Evolutionary conservation across 345 rosid genomes (phyloP).

Genomic region (Mallotus nudiflorus): DNA sequence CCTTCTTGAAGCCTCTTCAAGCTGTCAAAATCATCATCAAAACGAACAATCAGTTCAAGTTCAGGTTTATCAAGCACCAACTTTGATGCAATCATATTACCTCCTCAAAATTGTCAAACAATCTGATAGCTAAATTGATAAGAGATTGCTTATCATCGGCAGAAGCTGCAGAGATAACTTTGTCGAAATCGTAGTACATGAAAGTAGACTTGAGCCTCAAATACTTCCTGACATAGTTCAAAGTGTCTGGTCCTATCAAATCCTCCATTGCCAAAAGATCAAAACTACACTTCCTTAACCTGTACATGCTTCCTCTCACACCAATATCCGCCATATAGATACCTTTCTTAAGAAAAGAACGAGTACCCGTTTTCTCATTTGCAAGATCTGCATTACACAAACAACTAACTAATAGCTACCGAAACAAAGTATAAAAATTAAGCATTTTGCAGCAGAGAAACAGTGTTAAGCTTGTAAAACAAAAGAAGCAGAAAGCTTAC

Average conservation of each 20-base stretch:
- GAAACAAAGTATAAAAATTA: background rate
- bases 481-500: conserved; percentile 40
- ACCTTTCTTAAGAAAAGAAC: conserved; percentile 62
- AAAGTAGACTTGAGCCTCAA: conserved; percentile 71
- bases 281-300: conserved; percentile 71
- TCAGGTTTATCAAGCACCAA: background rate
- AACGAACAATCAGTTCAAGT: background rate
- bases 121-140: conserved; percentile 69
- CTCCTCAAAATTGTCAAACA: conserved; percentile 80
- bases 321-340: conserved; percentile 66
- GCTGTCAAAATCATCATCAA: conserved; percentile 40
- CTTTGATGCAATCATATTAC: conserved; percentile 23
- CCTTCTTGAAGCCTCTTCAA: conserved; percentile 64
- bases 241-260: conserved; percentile 72
- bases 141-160: conserved; percentile 63
- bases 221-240: conserved; percentile 74
- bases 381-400: conserved; percentile 44
- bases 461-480: no score
- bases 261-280: conserved; percentile 85
- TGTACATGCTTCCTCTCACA: conserved; percentile 51
- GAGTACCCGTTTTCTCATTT: conserved; percentile 68
- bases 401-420: background rate
- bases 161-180: conserved; percentile 68
- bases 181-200: conserved; percentile 82
- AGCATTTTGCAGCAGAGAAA: no score